Base-by-base conservation (phyloP, 2,329 filamentous ascomycete genomes). In the Endocalyx cinctus region DNA sequence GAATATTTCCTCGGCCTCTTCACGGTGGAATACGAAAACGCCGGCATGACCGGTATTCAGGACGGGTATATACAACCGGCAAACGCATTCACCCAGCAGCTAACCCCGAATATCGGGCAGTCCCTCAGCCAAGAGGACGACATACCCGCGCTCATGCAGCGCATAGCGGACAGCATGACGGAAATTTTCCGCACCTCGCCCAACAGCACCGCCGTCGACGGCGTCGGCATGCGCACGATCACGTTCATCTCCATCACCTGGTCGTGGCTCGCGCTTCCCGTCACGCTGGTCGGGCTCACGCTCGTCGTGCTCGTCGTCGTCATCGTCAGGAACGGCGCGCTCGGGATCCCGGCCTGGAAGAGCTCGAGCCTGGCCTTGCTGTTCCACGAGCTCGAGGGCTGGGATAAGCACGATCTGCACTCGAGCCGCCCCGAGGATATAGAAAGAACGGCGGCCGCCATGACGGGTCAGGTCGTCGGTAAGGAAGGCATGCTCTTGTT, bases 221-320 rank as follows among this genome's bases (percentile, higher is more conserved):
- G 23, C 4, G 8, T 20, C 10, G 33, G 37, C 11, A 25, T 33
- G 13, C 23, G 16, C 11, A 30, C 20, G 1, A 19, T 27, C 25
- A 34, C 34, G 5, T 42, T 33, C 14, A 39, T 42, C 20, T 18
- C 34, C 12, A 34, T 42, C 12, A 33, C 29, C 17, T 42, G 33
- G 31, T 31, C 20, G 12, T 42, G 39, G 39, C 11, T 42, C 18
- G 22, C 33, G 1, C 23, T 39, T 17, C 39, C 39, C 5, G 15
- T 39, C 10, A 15, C 37, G 4, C 19, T 39, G n/a, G 34, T 29
- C 11, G 20, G 27, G 10, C 25, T 42, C 6, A 39, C 27, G 11
- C 22, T 27, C 7, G 22, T 39, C 8, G 33, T 34, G 11, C 13
- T 34, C 14, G 13, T 33, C 10, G 20, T 42, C 11, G 26, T 33